Evolutionary conservation across 768 basidiomycete species (phyloP), one percentile per base, ranked within the genome.

Genomic region (Trametes maxima): DNA sequence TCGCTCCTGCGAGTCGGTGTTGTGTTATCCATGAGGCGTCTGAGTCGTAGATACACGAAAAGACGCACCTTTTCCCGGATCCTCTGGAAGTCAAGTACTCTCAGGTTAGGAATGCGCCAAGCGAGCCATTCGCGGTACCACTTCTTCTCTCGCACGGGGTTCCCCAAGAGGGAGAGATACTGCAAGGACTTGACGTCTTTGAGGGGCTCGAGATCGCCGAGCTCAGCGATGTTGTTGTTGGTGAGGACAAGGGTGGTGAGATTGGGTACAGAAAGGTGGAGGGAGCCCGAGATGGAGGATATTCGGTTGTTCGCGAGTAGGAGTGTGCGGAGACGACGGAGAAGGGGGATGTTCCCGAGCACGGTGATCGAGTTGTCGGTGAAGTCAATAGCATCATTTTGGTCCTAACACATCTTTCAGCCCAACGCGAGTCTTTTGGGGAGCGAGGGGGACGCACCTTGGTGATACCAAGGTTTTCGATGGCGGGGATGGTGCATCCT

Each of bases 81-180:
- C 77, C 94, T 87, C 82, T 94, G 90, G 78, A 92, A 96, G 84
- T 96, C 94, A 72, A 96, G 82, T 78, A 94, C 90, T 83, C 94
- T 87, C 72, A 96, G 83, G 72, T 84, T 82, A 75, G 89, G 86
- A 80, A 94, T 81, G 79, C 88, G 86, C 85, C 86, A 94, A 68
- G 91, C 86, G 80, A 95, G 85, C 94, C 94, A 96, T 80, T 94
- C 92, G 80, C 93, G 90, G 80, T 95, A 96, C 86, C 90, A 92
- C 85, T 94, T 92, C 82, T 90, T 91, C 79, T 94, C 90, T 72
- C 82, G 78, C 35, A 95, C 91, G 57, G 94, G 92, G 68, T 92
- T 92, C 22, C 92, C 93, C 65, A 92, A 67, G 66, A 95, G 76
- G 39, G 85, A 86, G 52, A 96, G 74, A 71, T 87, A 92, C 72